These are phyloP conservation scores for Lithospermum erythrorhizon DNA, from an alignment of 257 asterid genomes.

Conservation along the genomic window DNA sequence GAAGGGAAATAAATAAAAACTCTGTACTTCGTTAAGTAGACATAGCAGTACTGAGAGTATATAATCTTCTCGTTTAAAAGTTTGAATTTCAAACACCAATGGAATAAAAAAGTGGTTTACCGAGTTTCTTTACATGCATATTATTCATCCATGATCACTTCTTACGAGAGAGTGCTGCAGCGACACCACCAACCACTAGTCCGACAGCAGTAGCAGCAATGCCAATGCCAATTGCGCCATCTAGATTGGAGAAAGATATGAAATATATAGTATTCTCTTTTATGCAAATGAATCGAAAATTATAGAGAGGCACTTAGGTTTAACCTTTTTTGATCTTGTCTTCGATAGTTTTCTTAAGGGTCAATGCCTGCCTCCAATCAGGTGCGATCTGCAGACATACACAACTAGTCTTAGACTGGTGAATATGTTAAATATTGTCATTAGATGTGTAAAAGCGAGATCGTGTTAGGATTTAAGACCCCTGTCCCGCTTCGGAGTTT, in stretches of 20 bases:
- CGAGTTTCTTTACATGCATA: background rate
- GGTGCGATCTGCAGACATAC: conserved; percentile 51
- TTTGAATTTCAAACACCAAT: background rate
- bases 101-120: background rate
- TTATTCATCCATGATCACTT: conserved; percentile 24
- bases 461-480: too few relatives aligned
- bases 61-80: background rate
- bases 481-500: too few relatives aligned
- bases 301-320: background rate
- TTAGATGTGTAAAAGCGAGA: background rate
- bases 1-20: too few relatives aligned
- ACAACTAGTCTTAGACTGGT: background rate
- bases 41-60: background rate
- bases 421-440: background rate
- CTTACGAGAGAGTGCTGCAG: conserved; percentile 65
- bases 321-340: conserved; percentile 75
- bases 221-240: conserved; percentile 78
- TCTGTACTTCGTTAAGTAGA: too few relatives aligned
- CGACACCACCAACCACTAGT: conserved; percentile 72
- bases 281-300: background rate
- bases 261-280: background rate
- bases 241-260: conserved; percentile 16
- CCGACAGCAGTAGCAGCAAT: conserved; percentile 87
- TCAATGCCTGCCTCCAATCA: conserved; percentile 80
- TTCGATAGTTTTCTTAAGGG: conserved; percentile 76